Evolutionary conservation across 495 filamentous ascomycete genomes (phyloP), one percentile per base, ranked within the genome.

Genomic region (Hyaloscypha bicolor): DNA sequence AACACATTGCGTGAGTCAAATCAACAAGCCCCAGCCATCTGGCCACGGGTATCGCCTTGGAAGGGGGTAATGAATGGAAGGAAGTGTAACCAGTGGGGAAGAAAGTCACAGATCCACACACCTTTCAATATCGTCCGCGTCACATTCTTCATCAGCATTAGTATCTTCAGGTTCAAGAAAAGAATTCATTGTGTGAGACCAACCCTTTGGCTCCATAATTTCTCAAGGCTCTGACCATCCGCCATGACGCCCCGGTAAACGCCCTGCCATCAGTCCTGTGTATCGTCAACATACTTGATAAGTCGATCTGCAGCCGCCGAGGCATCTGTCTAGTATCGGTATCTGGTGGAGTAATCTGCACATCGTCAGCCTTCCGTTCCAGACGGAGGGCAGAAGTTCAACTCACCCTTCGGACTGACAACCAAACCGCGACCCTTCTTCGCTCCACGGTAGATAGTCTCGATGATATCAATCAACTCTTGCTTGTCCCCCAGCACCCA

Each of bases 401-500:
- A 63, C 76, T 66, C 74, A 83, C 85, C 87, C 84, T 98, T 99
- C 0, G 95, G 95, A 71, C 93, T 97, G 64, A 98, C 94, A 37
- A 97, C 95, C 72, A 97, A 78, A 87, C 95, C 95, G 55, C 94
- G 84, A 2, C 95, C 95, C 80, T 98, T 99, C 86, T 96, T 97
- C 4, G 95, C 95, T 16, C 95, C 95, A 65, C 93, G 90, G 78
- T 98, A 99, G 66, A 99, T 94, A 16, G 94, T 97, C 80, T 99
- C 96, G 73, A 97, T 90, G 73, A 99, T 98, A 79, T 98, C 96
- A 72, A 99, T 98, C 74, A 99, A 78, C 80, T 99, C 95, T 77
- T 99, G 95, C 79, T 99, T 98, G 75, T 99, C 95, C 79, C 98
- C 95, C 63, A 97, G 78, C 48, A 98, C 93, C 88, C 92, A 98